A percentile compares a stretch with the other conserved stretches of the same genome.
Conservation (phyloP, 2,329 filamentous ascomycete genomes). For the Colletotrichum eleusines region DNA sequence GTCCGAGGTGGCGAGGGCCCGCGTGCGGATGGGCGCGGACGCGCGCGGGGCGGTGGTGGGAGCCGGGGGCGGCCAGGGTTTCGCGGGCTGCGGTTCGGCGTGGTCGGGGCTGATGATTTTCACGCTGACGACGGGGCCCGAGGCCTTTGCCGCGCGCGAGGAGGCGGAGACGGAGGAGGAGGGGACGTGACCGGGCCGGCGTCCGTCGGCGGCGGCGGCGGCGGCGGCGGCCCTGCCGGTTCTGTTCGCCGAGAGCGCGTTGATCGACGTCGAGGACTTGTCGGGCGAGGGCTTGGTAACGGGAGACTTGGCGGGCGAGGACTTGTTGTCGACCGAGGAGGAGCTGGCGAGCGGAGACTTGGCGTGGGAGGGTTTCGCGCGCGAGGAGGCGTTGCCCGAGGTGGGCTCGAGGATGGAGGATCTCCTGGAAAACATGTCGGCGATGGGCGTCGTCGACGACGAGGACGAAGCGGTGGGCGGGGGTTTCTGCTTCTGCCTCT, state of each 20-base stretch:
- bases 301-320: not conserved
- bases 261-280: not conserved
- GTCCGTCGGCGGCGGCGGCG: slow-evolving; percentile 6
- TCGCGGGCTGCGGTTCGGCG: slow-evolving; percentile 12
- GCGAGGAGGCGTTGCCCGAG: not conserved
- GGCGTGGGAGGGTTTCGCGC: not conserved
- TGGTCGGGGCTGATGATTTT: slow-evolving; percentile 28
- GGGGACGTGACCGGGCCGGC: slow-evolving; percentile 2
- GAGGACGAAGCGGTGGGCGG: slow-evolving; percentile 9
- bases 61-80: slow-evolving; percentile 31
- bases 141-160: not conserved
- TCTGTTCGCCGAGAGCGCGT: not conserved
- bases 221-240: slow-evolving; percentile 1
- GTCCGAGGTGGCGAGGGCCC: not conserved
- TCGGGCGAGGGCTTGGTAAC: slow-evolving; percentile 1
- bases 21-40: not conserved
- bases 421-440: slow-evolving; percentile 34
- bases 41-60: not conserved
- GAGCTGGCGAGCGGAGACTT: not conserved
- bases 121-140: slow-evolving; percentile 10
- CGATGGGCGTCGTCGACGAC: slow-evolving; percentile 34
- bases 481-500: slow-evolving; percentile 6
- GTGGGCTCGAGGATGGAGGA: not conserved
- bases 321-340: not conserved
- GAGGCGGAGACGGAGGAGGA: no score